Evolutionary conservation across 2,329 filamentous ascomycete genomes (phyloP).

Genomic region (Fusarium fracticaudum): DNA sequence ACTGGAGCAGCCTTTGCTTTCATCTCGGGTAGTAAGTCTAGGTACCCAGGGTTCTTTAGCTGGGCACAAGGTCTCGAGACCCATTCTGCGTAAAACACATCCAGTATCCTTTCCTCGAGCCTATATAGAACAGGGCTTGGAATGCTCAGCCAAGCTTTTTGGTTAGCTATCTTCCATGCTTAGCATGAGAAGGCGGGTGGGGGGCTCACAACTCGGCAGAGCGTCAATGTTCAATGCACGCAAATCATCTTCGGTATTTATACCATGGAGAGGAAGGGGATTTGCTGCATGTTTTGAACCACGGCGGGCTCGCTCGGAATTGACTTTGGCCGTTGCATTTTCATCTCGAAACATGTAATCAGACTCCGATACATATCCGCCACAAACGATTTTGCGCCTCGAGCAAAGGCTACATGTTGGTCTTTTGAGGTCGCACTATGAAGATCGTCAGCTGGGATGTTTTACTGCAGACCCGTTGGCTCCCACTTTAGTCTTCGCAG

Average conservation of each 20-base stretch:
- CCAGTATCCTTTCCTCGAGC: not conserved
- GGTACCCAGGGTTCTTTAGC: not conserved
- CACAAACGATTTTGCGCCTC: not conserved
- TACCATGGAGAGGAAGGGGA: accelerated
- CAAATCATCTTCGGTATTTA: accelerated
- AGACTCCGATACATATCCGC: not conserved
- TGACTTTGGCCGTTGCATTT: not conserved
- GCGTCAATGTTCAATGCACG: not conserved
- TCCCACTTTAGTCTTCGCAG: not conserved
- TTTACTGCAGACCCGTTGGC: accelerated
- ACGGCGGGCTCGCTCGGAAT: not conserved
- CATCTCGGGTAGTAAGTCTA: not conserved
- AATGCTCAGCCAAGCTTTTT: accelerated
- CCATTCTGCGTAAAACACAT: not conserved
- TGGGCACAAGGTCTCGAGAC: not conserved
- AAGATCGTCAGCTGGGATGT: not conserved
- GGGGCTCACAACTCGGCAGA: accelerated
- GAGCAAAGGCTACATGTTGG: not conserved
- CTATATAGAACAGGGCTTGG: not conserved
- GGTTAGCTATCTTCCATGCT: not conserved
- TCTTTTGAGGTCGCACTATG: not conserved
- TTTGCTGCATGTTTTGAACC: not conserved
- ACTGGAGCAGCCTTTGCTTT: not conserved
- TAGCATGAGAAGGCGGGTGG: no score
- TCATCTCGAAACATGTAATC: not conserved